Conservation (phyloP, 495 filamentous ascomycete species). For the Xeromyces bisporus region DNA sequence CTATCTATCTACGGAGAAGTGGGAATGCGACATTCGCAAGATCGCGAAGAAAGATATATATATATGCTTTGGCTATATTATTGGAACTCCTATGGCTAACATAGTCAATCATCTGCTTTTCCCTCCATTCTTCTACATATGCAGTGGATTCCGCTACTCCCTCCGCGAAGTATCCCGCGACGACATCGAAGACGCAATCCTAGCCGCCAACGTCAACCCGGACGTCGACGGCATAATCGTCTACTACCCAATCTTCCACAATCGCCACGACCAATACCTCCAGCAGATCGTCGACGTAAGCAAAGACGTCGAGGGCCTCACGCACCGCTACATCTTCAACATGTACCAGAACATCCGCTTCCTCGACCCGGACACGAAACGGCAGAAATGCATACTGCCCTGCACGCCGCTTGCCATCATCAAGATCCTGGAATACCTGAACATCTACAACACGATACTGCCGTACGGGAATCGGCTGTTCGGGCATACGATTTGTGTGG, state of each 20-base stretch:
- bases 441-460: slow-evolving; percentile 92
- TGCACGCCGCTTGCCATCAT: slow-evolving; percentile 91
- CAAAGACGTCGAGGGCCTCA: slow-evolving; percentile 94
- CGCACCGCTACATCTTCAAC: slow-evolving; percentile 89
- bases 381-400: slow-evolving; percentile 78
- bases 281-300: slow-evolving; percentile 79
- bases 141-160: slow-evolving; percentile 75
- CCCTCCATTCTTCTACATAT: slow-evolving; percentile 1
- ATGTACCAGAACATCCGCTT: slow-evolving; percentile 98
- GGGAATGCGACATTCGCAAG: background rate
- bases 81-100: slow-evolving; percentile 11
- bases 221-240: slow-evolving; percentile 85
- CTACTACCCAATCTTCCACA: slow-evolving; percentile 95
- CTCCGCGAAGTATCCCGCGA: slow-evolving; percentile 71
- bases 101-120: slow-evolving; percentile 3
- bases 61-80: too few species aligned
- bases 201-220: slow-evolving; percentile 63
- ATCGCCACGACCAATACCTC: slow-evolving; percentile 74
- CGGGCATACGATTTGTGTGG: slow-evolving; percentile 81
- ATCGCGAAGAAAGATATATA: too few species aligned
- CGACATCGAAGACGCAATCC: slow-evolving; percentile 68
- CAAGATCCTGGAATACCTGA: slow-evolving; percentile 89
- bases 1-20: slow-evolving; percentile 1
- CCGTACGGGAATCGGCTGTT: slow-evolving; percentile 86
- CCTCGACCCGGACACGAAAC: slow-evolving; percentile 57